phyloP scores from a whole-genome alignment of 1,284 basidiomycete genomes.

The Cystobasidiaceae sp. region DNA sequence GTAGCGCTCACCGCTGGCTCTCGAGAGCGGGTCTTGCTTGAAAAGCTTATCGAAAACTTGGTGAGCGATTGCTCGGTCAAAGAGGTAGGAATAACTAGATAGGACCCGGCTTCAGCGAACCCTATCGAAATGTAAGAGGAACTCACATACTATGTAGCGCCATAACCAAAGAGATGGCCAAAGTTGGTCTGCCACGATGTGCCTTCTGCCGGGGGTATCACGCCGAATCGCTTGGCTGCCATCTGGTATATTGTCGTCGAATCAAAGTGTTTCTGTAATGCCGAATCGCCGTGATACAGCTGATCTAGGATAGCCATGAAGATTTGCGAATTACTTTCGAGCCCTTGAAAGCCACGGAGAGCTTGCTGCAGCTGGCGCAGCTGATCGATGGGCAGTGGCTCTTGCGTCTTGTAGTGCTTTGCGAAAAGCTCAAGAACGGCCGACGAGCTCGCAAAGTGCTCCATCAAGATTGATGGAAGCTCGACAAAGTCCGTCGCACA shows the following conservation, averaged over 20 bases:
- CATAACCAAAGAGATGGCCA: constrained; percentile 91
- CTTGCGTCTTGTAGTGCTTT: constrained; percentile 55
- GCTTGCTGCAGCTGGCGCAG: constrained; percentile 48
- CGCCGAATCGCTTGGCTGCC: constrained; percentile 24
- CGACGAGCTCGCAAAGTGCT: constrained; percentile 82
- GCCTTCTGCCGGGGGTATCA: constrained; percentile 67
- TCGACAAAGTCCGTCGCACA: constrained; percentile 99
- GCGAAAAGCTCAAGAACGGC: constrained; percentile 73
- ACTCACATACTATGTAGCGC: constrained; percentile 68
- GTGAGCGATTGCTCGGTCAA: constrained; percentile 90
- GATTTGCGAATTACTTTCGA: constrained; percentile 87
- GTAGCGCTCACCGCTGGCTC: constrained; percentile 64
- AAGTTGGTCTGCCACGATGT: constrained; percentile 94
- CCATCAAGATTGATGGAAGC: constrained; percentile 96
- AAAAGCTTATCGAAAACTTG: constrained; percentile 81
- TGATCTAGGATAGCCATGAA: constrained; percentile 86
- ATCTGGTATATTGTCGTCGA: constrained; percentile 14
- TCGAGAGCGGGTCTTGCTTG: constrained; percentile 45
- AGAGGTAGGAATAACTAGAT: constrained; percentile 76
- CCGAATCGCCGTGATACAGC: constrained; percentile 70
- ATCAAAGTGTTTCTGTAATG: constrained; percentile 58
- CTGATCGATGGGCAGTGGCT: constrained; percentile 64
- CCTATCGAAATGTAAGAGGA: neutral
- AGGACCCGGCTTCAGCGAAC: neutral
- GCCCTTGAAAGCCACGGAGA: constrained; percentile 44